These are phyloP conservation scores for Neurospora sp. DNA, from an alignment of 495 filamentous ascomycete species.

Conservation along the genomic window DNA sequence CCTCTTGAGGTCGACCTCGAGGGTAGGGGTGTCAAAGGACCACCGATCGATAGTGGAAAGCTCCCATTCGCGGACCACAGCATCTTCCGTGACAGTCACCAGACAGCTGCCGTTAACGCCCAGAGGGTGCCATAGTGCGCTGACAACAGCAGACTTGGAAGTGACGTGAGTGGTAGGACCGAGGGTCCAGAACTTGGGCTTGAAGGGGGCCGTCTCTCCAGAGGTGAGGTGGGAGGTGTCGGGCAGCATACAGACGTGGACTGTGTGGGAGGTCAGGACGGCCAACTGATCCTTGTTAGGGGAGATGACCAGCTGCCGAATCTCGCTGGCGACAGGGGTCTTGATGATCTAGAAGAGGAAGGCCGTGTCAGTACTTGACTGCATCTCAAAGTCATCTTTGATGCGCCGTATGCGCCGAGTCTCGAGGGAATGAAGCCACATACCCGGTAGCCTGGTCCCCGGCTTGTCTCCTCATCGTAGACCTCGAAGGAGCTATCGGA, in stretches of 20 bases:
- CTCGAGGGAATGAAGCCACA: constrained; percentile 9
- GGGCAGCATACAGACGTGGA: constrained; percentile 71
- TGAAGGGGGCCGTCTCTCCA: constrained; percentile 52
- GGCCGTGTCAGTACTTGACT: background rate
- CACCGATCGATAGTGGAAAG: constrained; percentile 65
- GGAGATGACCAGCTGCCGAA: constrained; percentile 72
- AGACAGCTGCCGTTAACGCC: constrained; percentile 61
- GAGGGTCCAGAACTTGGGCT: constrained; percentile 71
- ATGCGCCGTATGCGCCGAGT: background rate
- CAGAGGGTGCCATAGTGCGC: constrained; percentile 79
- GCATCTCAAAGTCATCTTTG: background rate
- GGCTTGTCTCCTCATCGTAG: constrained; percentile 18
- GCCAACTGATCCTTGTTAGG: constrained; percentile 71
- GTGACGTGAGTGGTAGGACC: constrained; percentile 84
- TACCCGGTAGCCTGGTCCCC: constrained; percentile 36
- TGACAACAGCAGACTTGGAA: constrained; percentile 63
- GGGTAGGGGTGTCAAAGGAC: constrained; percentile 71
- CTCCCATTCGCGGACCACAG: constrained; percentile 81
- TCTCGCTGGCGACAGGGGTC: constrained; percentile 60
- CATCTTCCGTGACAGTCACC: constrained; percentile 77
- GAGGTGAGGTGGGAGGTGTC: constrained; percentile 61
- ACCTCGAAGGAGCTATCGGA: constrained; percentile 21
- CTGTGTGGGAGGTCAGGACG: constrained; percentile 71
- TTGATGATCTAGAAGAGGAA: constrained; percentile 48
- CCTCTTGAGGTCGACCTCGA: constrained; percentile 74